Base-by-base conservation (phyloP, 2,329 filamentous ascomycete genomes). In the Arachnomyces sp. region DNA sequence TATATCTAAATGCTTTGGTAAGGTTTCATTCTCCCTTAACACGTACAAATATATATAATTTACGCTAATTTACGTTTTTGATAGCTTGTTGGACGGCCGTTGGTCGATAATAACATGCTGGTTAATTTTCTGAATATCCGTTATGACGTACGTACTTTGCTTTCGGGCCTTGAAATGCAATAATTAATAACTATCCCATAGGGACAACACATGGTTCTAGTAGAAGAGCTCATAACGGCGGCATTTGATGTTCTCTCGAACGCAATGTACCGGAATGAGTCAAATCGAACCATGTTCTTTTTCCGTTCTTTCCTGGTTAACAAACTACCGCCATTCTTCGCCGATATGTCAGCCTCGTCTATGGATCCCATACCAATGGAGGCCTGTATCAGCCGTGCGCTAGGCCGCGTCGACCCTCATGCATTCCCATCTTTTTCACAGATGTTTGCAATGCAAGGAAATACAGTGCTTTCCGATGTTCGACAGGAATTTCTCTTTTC, bases 181-280 rank as follows among this genome's bases (percentile, higher is more conserved):
- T 25, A 9, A 5, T 9, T 5, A 25, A 5, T 25, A 25, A 25
- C 21, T 43, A 25, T 37, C 16, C 12, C 2, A 3, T 40, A 88
- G 75, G 84, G 83, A 30, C 84, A 95, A 52, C 74, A 84, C 31
- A 84, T 90, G 60, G 74, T 77, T 9, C 80, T 87, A 33, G 79
- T 85, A 0, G 78, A 87, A 39, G 88, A 95, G 52, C 71, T 96
- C 2, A 84, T 96, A 31, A 75, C 90, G 7, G 86, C 88, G 1
- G 82, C 88, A 0, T 96, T 98, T 54, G 89, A 96, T 52, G 75
- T 93, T 4, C 71, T 98, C 12, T 85, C 88, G 28, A 94, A 94
- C 54, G 84, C 84, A 4, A 84, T 90, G 47, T 86, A 92, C 50
- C 78, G 84, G 29, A 75, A 71, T 34, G 77, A 82, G 52, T 67